These are phyloP conservation scores for Colletotrichum sp. DNA, from an alignment of 2,329 filamentous ascomycete genomes.

Conservation along the genomic window DNA sequence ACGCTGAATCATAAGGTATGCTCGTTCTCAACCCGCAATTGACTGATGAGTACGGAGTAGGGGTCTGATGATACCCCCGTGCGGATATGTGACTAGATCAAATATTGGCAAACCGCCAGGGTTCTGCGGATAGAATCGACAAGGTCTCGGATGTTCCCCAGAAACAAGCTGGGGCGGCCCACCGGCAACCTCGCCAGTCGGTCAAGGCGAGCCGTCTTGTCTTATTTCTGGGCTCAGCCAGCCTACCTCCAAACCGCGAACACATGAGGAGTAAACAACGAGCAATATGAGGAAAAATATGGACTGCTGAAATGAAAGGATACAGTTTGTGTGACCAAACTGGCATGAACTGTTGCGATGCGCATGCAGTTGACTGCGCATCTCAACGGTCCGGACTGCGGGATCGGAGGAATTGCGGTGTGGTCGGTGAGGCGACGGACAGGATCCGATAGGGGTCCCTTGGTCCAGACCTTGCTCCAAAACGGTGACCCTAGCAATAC, in stretches of 20 bases:
- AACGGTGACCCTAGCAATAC: neutral
- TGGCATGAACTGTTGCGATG: neutral
- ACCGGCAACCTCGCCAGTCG: neutral
- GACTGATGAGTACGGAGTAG: neutral
- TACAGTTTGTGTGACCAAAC: neutral
- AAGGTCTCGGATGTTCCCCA: neutral
- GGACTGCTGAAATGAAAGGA: neutral
- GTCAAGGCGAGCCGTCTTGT: neutral
- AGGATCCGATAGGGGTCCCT: neutral
- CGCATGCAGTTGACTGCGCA: neutral
- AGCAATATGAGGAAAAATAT: neutral
- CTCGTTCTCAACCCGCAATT: neutral
- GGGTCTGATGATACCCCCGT: neutral
- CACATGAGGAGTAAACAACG: neutral
- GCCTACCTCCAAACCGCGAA: neutral
- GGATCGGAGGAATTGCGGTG: conserved; percentile 3
- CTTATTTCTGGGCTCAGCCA: neutral
- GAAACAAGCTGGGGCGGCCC: neutral
- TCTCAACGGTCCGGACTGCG: neutral
- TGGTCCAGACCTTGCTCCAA: neutral
- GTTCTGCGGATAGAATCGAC: neutral
- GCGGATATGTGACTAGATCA: neutral
- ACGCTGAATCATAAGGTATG: neutral
- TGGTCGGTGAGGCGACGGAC: conserved; percentile 12
- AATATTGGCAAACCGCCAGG: neutral